Evolutionary conservation across 441 rosid genomes (phyloP).

Genomic region (Aleurites moluccanus): DNA sequence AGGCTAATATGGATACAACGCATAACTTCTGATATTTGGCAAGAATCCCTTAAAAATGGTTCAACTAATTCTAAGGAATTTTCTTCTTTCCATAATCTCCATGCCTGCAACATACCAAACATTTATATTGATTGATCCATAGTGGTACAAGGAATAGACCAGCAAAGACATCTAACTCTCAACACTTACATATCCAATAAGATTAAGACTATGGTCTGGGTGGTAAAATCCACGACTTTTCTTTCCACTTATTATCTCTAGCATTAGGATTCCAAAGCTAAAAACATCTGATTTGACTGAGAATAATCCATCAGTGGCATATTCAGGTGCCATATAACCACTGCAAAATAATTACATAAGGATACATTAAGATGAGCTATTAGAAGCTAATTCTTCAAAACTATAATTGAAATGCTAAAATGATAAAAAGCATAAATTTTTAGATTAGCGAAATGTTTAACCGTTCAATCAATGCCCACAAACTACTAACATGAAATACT

Average conservation of each 20-base stretch:
- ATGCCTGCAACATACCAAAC: neutral
- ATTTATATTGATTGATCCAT: too few relatives aligned
- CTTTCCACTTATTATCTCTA: neutral
- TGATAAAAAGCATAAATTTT: too few relatives aligned
- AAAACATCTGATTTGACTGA: conserved; percentile 11
- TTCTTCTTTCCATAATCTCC: conserved; percentile 33
- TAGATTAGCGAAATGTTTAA: too few relatives aligned
- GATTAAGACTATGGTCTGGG: neutral
- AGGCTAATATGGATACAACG: conserved; percentile 10
- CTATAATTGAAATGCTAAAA: too few relatives aligned
- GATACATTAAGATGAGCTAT: too few relatives aligned
- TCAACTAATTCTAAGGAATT: conserved; percentile 39
- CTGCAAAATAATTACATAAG: neutral
- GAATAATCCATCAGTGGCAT: conserved; percentile 9
- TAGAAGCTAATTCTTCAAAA: too few relatives aligned
- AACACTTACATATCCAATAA: neutral
- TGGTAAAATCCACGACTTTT: neutral
- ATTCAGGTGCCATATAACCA: conserved; percentile 1
- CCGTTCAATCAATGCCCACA: too few relatives aligned
- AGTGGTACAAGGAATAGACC: too few relatives aligned
- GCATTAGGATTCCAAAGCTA: conserved; percentile 4
- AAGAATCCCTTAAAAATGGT: neutral
- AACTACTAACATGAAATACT: too few relatives aligned
- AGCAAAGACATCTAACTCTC: neutral
- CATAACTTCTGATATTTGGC: neutral